These are phyloP conservation scores for Geoglossum cookeanum DNA, from an alignment of 2,329 filamentous ascomycete species.

Conservation along the genomic window DNA sequence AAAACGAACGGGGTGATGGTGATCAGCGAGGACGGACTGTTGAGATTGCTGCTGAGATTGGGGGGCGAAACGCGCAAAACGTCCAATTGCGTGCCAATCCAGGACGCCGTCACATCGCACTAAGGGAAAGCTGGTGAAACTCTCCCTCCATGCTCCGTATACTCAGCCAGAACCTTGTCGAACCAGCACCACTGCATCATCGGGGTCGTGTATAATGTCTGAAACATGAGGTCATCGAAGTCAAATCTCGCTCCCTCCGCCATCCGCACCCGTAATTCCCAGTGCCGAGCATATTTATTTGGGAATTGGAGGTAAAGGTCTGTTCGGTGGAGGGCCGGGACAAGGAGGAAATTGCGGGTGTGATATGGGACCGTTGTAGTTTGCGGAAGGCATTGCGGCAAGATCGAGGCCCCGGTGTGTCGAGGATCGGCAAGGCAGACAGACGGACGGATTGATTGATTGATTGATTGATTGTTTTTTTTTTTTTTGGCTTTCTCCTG, in stretches of 20 bases:
- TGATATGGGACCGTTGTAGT: not conserved
- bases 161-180: not conserved
- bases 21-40: not conserved
- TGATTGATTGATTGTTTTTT: not conserved
- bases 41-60: not conserved
- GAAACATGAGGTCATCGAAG: not conserved
- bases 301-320: slow-evolving; percentile 3
- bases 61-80: not conserved
- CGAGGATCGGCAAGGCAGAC: not conserved
- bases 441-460: not conserved
- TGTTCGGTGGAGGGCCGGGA: slow-evolving; percentile 4
- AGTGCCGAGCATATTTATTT: not conserved
- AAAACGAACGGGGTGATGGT: not conserved
- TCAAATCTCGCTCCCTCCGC: not conserved
- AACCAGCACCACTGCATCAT: not conserved
- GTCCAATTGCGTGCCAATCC: not conserved
- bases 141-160: not conserved
- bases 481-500: too few species aligned
- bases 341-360: slow-evolving; percentile 1
- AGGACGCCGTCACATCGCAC: not conserved
- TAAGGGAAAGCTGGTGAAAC: not conserved
- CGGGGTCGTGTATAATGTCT: not conserved
- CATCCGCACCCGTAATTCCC: not conserved
- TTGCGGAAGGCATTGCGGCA: not conserved
- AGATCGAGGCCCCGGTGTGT: not conserved